phyloP scores from a whole-genome alignment of 176 grass and related monocot species.

The Themeda triandra region DNA sequence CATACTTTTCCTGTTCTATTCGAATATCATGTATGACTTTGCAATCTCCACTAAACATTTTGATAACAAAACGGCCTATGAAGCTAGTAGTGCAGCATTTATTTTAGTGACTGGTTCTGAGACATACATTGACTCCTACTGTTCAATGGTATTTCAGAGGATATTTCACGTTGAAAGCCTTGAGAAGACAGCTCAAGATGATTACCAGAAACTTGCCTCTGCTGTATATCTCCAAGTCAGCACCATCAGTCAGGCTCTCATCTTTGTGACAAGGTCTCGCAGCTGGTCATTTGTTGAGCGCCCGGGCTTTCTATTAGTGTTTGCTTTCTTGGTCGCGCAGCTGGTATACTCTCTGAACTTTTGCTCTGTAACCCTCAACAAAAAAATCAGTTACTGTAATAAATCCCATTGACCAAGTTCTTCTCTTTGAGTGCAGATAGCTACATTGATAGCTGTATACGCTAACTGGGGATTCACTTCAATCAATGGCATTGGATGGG shows the following conservation, averaged over 20 bases:
- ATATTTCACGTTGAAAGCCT: conserved; percentile 38
- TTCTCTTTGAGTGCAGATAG: conserved; percentile 27
- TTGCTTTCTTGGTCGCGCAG: conserved; percentile 25
- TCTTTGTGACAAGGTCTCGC: conserved; percentile 34
- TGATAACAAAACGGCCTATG: not conserved
- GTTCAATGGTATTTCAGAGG: conserved; percentile 15
- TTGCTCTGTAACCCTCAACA: not conserved
- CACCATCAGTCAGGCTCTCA: conserved; percentile 42
- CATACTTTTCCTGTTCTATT: not conserved
- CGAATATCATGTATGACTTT: not conserved
- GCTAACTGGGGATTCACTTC: conserved; percentile 25
- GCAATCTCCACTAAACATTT: not conserved
- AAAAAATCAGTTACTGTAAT: not conserved
- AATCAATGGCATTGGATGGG: conserved; percentile 40
- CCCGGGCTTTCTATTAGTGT: conserved; percentile 16
- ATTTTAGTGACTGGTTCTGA: not conserved
- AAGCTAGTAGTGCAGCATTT: not conserved
- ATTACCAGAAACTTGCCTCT: conserved; percentile 38
- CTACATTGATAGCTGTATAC: conserved; percentile 25
- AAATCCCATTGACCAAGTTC: not conserved
- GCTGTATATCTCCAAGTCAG: conserved; percentile 44
- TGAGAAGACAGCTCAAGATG: conserved; percentile 42
- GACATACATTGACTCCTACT: not conserved
- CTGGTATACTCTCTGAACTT: not conserved
- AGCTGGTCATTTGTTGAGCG: conserved; percentile 43